phyloP scores from a whole-genome alignment of 441 rosid species.

The Populus hybrid region DNA sequence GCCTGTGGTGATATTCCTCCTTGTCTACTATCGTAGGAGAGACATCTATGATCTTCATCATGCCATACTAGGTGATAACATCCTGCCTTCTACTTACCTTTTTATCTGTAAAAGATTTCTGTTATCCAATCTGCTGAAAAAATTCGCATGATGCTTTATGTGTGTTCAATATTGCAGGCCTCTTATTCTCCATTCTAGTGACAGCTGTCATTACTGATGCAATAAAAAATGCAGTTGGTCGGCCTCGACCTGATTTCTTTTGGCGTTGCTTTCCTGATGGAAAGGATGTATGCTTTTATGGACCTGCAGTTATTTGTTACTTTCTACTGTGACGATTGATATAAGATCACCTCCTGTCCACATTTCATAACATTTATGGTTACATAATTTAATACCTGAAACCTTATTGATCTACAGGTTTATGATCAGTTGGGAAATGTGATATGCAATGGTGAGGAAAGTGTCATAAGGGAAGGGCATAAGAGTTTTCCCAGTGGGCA shows the following conservation, averaged over 20 bases:
- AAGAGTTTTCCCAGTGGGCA: constrained; percentile 98
- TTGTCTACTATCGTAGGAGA: constrained; percentile 56
- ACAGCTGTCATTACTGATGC: constrained; percentile 76
- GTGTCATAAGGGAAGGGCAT: constrained; percentile 71
- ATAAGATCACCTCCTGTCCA: not conserved
- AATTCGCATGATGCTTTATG: not conserved
- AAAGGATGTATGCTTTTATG: constrained; percentile 51
- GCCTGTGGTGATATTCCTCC: constrained; percentile 58
- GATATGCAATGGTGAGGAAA: constrained; percentile 61
- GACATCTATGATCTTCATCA: constrained; percentile 93
- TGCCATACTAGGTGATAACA: constrained; percentile 56
- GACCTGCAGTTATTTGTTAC: constrained; percentile 3
- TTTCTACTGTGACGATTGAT: not conserved
- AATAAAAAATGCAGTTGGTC: constrained; percentile 74
- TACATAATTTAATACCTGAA: constrained; percentile 5
- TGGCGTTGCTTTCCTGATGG: constrained; percentile 98
- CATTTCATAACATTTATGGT: not conserved
- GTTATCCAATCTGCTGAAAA: not conserved
- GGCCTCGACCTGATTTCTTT: constrained; percentile 94
- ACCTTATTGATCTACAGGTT: constrained; percentile 26
- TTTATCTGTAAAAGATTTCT: not conserved
- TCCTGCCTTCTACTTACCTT: constrained; percentile 2
- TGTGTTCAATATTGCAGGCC: constrained; percentile 47
- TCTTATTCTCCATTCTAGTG: constrained; percentile 60
- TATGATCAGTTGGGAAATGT: constrained; percentile 70